Evolutionary conservation across 2,329 filamentous ascomycete species (phyloP), one percentile per base, ranked within the genome.

Genomic region (Stachybotrys echinatus): DNA sequence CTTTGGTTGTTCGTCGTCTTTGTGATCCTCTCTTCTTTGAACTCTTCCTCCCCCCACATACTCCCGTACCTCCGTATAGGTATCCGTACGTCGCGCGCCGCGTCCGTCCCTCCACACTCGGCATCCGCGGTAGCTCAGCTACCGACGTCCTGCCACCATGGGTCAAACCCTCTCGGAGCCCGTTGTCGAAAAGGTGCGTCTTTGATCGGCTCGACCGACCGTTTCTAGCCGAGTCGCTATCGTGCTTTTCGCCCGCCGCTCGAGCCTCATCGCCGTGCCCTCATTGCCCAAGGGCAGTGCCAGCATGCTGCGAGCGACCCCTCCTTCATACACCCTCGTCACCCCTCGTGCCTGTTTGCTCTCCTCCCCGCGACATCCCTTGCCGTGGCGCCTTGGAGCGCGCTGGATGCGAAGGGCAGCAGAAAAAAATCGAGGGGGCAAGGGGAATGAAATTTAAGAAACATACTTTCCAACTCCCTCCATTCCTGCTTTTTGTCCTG

Each of bases 151-250:
- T 52, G 59, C 48, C 54, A 50, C 57, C 74, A 99, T 99, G 94
- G 94, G 94, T 83, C 94, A 99, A 81, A 99, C 94, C 73, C 86
- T 99, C 68, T 97, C 92, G 66, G 94, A 99, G 80, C 94, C 94
- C 65, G 92, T 99, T 66, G 88, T 96, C 72, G 94, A 97, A 70
- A 99, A 99, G 92, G 94, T 99, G 58, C 58, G 66, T 64, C 51
- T 27, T 19, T 43, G 34, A 43, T 23, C 47, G 47, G 38, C 47
- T 27, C 56, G 49, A 45, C 20, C 20, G n/a, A 20, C 43, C 42
- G 27, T 14, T 34, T 34, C 27, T n/a, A n/a, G n/a, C n/a, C n/a
- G n/a, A n/a, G 14, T 14, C 27, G 14, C 27, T 14, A 34, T 34
- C 52, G 50, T 52, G 37, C 48, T 51, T 51, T 49, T 14, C 18